Conservation (phyloP, 208 protist species). For the Porcisia hertigi region DNA sequence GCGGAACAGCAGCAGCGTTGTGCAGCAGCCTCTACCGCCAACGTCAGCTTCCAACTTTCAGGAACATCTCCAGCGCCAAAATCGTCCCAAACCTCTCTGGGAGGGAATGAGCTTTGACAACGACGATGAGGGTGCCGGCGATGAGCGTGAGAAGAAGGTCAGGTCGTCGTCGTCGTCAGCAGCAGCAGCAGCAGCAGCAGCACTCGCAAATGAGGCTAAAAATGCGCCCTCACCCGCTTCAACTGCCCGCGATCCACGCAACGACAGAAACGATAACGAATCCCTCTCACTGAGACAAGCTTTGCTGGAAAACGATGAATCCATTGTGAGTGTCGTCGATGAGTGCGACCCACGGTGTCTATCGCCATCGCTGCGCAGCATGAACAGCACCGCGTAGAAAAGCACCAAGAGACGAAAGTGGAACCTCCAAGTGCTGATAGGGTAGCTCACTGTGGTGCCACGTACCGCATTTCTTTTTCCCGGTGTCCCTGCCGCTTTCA, state of each 20-base stretch:
- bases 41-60: slow-evolving; percentile 11
- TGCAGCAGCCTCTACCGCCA: slow-evolving; percentile 9
- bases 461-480: not conserved
- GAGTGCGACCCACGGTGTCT: slow-evolving; percentile 8
- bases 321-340: slow-evolving; percentile 3
- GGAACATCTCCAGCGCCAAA: slow-evolving; percentile 22
- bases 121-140: slow-evolving; percentile 33
- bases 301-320: not conserved
- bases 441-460: not conserved
- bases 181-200: not conserved
- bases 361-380: slow-evolving; percentile 25
- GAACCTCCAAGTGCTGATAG: not conserved
- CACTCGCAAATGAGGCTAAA: not conserved
- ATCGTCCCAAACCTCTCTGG: slow-evolving; percentile 33
- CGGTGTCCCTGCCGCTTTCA: not conserved
- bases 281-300: not conserved
- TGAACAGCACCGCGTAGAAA: slow-evolving; percentile 29
- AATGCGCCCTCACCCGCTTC: not conserved
- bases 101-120: slow-evolving; percentile 39
- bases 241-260: not conserved
- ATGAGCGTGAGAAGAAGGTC: not conserved
- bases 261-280: not conserved
- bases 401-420: slow-evolving; percentile 14
- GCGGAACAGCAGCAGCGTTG: slow-evolving; percentile 47
- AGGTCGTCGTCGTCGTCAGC: no score